These are phyloP conservation scores for Paxillus involutus DNA, from an alignment of 768 basidiomycete species.

Conservation along the genomic window DNA sequence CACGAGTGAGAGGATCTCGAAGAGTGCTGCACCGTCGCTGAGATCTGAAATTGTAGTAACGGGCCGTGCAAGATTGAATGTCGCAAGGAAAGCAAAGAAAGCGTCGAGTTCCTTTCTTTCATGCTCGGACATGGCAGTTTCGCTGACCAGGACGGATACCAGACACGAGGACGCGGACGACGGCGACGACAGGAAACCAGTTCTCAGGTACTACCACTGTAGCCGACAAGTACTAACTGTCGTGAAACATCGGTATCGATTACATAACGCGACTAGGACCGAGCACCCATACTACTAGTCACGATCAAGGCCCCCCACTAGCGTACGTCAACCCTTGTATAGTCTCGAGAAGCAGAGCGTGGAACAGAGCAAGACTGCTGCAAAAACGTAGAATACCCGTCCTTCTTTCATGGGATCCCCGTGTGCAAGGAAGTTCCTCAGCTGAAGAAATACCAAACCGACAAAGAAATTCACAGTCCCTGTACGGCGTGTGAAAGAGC, in stretches of 20 bases:
- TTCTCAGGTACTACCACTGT: not conserved
- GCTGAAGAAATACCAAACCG: conserved; percentile 80
- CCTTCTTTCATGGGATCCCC: conserved; percentile 67
- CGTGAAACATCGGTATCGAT: conserved; percentile 8
- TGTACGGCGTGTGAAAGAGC: conserved; percentile 25
- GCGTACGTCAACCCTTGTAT: conserved; percentile 20
- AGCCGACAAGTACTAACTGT: too few relatives aligned
- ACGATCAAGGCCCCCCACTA: too few relatives aligned
- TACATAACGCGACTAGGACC: conserved; percentile 20
- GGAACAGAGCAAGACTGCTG: conserved; percentile 44
- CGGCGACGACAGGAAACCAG: conserved; percentile 7
- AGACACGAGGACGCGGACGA: not conserved
- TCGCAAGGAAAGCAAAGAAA: conserved; percentile 78
- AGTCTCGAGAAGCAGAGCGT: conserved; percentile 22
- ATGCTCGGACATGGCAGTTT: conserved; percentile 34
- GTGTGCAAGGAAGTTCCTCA: conserved; percentile 71
- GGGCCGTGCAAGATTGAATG: conserved; percentile 66
- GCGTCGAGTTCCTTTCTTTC: conserved; percentile 70
- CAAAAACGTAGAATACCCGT: conserved; percentile 89
- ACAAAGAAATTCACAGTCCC: conserved; percentile 88
- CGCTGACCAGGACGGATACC: not conserved
- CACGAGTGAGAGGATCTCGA: conserved; percentile 75
- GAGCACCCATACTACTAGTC: too few relatives aligned
- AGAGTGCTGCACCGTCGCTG: conserved; percentile 75
- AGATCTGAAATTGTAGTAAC: conserved; percentile 68